Base-by-base conservation (phyloP, 2,329 filamentous ascomycete genomes). In the Chalaropsis ovoidea region DNA sequence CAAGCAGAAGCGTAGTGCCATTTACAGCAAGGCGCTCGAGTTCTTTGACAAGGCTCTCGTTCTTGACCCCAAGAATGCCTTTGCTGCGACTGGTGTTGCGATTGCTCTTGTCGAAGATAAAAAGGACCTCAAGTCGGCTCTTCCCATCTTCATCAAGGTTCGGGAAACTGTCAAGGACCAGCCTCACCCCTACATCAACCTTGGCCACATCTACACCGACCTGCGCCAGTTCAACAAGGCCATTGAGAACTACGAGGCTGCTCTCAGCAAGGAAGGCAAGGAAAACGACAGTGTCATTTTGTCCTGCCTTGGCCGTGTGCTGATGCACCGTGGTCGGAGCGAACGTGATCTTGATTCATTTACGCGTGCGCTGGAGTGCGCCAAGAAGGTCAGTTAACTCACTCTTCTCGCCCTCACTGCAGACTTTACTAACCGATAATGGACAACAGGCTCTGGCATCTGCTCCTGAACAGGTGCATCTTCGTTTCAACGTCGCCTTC, bases 21-120 rank as follows among this genome's bases (percentile, higher is more conserved):
- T 86, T 68, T 99, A 97, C 73, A 85, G 86, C 73, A 91, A 93
- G 70, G 92, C 94, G 0, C 92, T 97, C 11, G 95, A 99, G 73
- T 99, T 99, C 76, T 99, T 96, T 71, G 94, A 97, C 74, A 99
- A 99, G 77, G 93, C 93, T 3, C 79, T 99, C 24, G 90, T 95
- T 69, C 79, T 99, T n/a, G 94, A 99, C 72, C 86, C 91, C 0
- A 91, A 88, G 77, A 99, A 97, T 70, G 93, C 94, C 0, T 96
- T 95, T 74, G 95, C 95, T 7, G 94, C 94, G 1, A 94, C 99
- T 73, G 94, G 95, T 68, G 86, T 99, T 69, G 94, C 90, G 15
- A 97, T 99, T 72, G 92, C 93, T 8, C 80, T 99, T 35, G 86
- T 94, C 0, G 94, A 99, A 74, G 93, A 97, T 74, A 94, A 88